phyloP scores from a whole-genome alignment of 1,139 yeast genomes.

The Saccharomyces uvarum region DNA sequence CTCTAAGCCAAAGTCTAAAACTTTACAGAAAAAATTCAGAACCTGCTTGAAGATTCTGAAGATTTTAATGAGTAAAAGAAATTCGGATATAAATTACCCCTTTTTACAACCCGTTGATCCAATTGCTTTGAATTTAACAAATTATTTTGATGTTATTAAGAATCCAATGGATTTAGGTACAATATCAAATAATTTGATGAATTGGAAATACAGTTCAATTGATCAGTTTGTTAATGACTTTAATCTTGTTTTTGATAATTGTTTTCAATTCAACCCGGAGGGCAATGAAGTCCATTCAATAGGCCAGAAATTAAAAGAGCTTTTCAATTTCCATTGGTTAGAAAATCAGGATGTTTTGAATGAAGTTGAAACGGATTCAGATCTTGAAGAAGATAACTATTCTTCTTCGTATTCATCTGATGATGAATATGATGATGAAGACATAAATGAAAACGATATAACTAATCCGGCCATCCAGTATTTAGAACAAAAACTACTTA shows the following conservation, averaged over 20 bases:
- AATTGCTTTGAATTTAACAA: slow-evolving; percentile 85
- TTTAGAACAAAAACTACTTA: slow-evolving; percentile 72
- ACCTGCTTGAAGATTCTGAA: slow-evolving; percentile 77
- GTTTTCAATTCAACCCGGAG: slow-evolving; percentile 88
- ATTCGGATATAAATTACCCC: slow-evolving; percentile 78
- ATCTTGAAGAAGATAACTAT: slow-evolving; percentile 31
- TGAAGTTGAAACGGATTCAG: slow-evolving; percentile 16
- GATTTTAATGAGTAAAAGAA: slow-evolving; percentile 76
- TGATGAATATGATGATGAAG: slow-evolving; percentile 41
- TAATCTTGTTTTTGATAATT: slow-evolving; percentile 74
- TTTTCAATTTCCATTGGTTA: slow-evolving; percentile 82
- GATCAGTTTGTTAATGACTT: slow-evolving; percentile 82
- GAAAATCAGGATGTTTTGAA: slow-evolving; percentile 38
- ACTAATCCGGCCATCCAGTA: slow-evolving; percentile 85
- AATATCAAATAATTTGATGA: slow-evolving; percentile 66
- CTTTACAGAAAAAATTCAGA: slow-evolving; percentile 79
- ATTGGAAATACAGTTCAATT: slow-evolving; percentile 82
- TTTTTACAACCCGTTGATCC: slow-evolving; percentile 93
- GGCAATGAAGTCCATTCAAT: slow-evolving; percentile 90
- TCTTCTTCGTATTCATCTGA: slow-evolving; percentile 19
- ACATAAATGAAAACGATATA: slow-evolving; percentile 62
- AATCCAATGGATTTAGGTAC: slow-evolving; percentile 95
- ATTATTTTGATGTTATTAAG: slow-evolving; percentile 74
- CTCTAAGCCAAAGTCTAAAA: slow-evolving; percentile 78
- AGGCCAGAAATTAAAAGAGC: slow-evolving; percentile 85